Conservation (phyloP, 192 early-diverging fungal species). For the Coemansia aciculifera region DNA sequence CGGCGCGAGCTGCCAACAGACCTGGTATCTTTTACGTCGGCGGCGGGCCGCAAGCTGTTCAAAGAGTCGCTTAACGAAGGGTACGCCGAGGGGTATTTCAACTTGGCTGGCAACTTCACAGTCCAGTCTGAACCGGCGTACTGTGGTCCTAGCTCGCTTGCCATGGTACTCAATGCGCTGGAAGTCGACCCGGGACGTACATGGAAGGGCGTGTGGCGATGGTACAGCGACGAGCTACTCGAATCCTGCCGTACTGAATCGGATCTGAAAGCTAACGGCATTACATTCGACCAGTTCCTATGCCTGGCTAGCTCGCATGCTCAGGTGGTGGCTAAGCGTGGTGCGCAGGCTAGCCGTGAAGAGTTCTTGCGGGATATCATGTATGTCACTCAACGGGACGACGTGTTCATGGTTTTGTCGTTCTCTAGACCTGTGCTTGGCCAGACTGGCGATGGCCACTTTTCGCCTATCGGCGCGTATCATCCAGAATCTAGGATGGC, state of each 20-base stretch:
- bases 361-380: slow-evolving; percentile 82
- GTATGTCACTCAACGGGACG: slow-evolving; percentile 64
- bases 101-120: slow-evolving; percentile 85
- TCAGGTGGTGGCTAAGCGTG: slow-evolving; percentile 72
- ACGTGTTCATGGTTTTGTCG: slow-evolving; percentile 84
- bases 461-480: slow-evolving; percentile 86
- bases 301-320: slow-evolving; percentile 91
- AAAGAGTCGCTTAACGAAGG: slow-evolving; percentile 73
- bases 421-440: slow-evolving; percentile 74
- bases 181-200: slow-evolving; percentile 81
- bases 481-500: slow-evolving; percentile 69
- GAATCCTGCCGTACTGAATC: slow-evolving; percentile 69
- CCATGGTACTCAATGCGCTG: slow-evolving; percentile 93
- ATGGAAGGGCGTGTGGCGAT: slow-evolving; percentile 96
- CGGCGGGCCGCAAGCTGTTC: slow-evolving; percentile 75
- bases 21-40: slow-evolving; percentile 78
- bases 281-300: slow-evolving; percentile 88
- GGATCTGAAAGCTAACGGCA: slow-evolving; percentile 77
- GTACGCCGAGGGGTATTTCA: slow-evolving; percentile 83
- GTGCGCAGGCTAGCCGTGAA: slow-evolving; percentile 60
- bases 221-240: slow-evolving; percentile 79
- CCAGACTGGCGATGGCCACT: slow-evolving; percentile 95
- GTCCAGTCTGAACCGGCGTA: slow-evolving; percentile 88
- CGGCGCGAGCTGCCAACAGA: slow-evolving; percentile 64
- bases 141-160: slow-evolving; percentile 87